Evolutionary conservation across 2,329 filamentous ascomycete genomes (phyloP), one percentile per base, ranked within the genome.

Genomic region (Fusarium luffae): DNA sequence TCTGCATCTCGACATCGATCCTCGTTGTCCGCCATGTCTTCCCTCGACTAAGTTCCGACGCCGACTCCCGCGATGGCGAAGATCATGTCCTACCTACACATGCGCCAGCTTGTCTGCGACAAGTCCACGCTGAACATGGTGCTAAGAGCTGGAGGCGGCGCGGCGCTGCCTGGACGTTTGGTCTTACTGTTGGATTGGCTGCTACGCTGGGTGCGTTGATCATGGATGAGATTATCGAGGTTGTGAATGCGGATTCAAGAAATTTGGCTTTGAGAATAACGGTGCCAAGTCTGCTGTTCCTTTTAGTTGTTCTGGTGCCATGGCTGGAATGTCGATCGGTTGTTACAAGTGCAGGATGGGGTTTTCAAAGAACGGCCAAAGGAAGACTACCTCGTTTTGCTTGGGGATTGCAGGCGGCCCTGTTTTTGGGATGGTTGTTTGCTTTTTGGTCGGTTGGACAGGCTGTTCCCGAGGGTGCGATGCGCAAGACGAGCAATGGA

Each of bases 221-320:
- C 47, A 85, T 97, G 11, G 93, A 92, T 73, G 93, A 97, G 79
- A 93, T 97, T 44, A 89, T 92, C 27, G 92, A 93, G 74, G 85
- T 91, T 7, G 85, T 93, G n/a, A 86, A 90, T 68, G 85, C 89
- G 9, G 83, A 84, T 32, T 92, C 92, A 14, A 85, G 93, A 63
- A 87, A 86, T 23, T 77, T 91, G 28, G 92, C 91, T 23, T 83
- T 97, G 70, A 85, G 88, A 59, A 80, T 91, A 30, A 93, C 91
- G 0, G 87, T 97, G 27, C 88, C 90, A 9, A 87, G 88, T 21
- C 82, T 97, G 43, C 81, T 97, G 28, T 85, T 93, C 41, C 81
- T 94, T 66, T 85, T 96, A 27, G 86, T 97, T 28, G 82, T 93
- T 16, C 82, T 93, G 10, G 93, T 94, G 37, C 94, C 94, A 1